Percentiles rank a stretch among this genome's conserved stretches.
Conservation (phyloP, 768 basidiomycete genomes). For the Mrakia hoshinonis region DNA sequence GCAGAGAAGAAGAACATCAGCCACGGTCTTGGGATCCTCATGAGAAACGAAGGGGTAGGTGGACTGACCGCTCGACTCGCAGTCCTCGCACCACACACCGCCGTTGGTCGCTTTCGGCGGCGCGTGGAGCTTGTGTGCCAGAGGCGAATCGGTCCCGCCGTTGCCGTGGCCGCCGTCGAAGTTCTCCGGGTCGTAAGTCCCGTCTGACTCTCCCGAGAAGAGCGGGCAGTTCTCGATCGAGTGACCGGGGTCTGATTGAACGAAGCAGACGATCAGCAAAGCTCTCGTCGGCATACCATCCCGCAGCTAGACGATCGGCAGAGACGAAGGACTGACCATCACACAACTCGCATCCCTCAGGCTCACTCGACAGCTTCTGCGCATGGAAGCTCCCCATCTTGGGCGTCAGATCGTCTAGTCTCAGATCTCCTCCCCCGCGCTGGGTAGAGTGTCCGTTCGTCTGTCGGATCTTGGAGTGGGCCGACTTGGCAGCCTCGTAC, state of each 20-base stretch:
- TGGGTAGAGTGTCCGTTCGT: slow-evolving; percentile 46
- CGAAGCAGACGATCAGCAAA: too few species aligned
- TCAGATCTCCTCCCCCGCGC: slow-evolving; percentile 39
- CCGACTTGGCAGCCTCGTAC: slow-evolving; percentile 53
- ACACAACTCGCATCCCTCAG: slow-evolving; percentile 67
- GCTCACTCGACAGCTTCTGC: slow-evolving; percentile 21
- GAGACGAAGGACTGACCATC: slow-evolving; percentile 71
- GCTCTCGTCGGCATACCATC: too few species aligned
- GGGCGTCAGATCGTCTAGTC: slow-evolving; percentile 31
- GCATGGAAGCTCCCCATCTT: slow-evolving; percentile 35
- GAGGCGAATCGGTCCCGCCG: slow-evolving; percentile 40
- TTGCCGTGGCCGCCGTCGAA: slow-evolving; percentile 29
- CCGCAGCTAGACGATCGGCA: too few species aligned
- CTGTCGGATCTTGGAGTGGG: background rate
- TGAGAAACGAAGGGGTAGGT: background rate
- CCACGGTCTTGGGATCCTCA: slow-evolving; percentile 14
- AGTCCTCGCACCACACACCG: slow-evolving; percentile 56
- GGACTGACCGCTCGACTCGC: slow-evolving; percentile 51
- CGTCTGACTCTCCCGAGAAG: slow-evolving; percentile 24
- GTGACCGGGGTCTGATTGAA: background rate
- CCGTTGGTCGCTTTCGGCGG: background rate
- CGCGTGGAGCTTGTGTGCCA: slow-evolving; percentile 10
- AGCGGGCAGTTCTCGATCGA: background rate
- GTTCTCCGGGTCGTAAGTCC: slow-evolving; percentile 45
- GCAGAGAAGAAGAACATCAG: background rate